A percentile compares a stretch with the other conserved stretches of the same genome.
Evolutionary conservation across 2,329 filamentous ascomycete genomes (phyloP).

Genomic region (Helotiales sp.): DNA sequence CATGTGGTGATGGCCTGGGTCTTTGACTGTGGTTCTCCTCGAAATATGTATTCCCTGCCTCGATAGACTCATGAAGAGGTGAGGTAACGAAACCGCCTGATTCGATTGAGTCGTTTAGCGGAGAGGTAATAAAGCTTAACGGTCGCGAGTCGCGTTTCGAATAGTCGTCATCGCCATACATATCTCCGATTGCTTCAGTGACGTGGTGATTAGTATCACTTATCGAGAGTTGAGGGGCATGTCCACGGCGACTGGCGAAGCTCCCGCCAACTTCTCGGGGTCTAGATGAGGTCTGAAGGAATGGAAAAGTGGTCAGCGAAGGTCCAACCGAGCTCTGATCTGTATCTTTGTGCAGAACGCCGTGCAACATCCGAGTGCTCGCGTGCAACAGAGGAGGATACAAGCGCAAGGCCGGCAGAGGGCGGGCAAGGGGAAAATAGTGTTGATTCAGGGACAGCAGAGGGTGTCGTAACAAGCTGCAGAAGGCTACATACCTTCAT

Average conservation of each 20-base stretch:
- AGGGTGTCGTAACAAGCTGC: constrained; percentile 1
- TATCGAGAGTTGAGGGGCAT: constrained; percentile 48
- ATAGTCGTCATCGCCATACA: constrained; percentile 67
- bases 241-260: constrained; percentile 43
- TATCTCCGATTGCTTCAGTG: constrained; percentile 75
- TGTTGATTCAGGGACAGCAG: neutral
- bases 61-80: constrained; percentile 49
- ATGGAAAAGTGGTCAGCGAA: constrained; percentile 33
- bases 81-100: constrained; percentile 55
- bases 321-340: constrained; percentile 16
- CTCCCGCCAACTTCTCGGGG: constrained; percentile 44
- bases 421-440: constrained; percentile 16
- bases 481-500: constrained; percentile 42
- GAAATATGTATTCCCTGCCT: constrained; percentile 37
- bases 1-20: constrained; percentile 34
- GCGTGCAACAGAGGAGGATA: constrained; percentile 30
- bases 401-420: constrained; percentile 18
- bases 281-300: constrained; percentile 43
- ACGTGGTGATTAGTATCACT: constrained; percentile 77
- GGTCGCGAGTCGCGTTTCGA: constrained; percentile 59
- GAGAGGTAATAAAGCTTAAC: constrained; percentile 59
- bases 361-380: constrained; percentile 30
- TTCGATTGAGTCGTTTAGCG: constrained; percentile 49
- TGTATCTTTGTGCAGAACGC: constrained; percentile 18
- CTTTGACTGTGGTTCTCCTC: constrained; percentile 31